phyloP scores from a whole-genome alignment of 208 protist species.

The Acanthamoeba divionensis region DNA sequence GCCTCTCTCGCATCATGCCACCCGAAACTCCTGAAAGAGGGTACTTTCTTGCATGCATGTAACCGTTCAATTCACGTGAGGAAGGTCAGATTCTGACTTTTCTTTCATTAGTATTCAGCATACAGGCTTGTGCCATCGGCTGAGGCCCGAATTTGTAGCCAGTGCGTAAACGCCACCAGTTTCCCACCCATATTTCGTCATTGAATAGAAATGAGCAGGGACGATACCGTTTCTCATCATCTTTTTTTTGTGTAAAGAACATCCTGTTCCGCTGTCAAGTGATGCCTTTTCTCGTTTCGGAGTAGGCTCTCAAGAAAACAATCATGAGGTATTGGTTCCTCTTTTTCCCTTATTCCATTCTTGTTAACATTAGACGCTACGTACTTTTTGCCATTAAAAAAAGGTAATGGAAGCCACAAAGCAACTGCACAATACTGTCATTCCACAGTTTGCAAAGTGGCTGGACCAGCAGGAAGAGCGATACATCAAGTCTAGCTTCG shows the following conservation, averaged over 20 bases:
- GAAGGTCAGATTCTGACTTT: not conserved
- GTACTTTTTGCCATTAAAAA: no score
- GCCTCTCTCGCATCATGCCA: slow-evolving; percentile 32
- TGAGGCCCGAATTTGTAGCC: slow-evolving; percentile 36
- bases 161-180: not conserved
- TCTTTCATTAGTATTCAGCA: slow-evolving; percentile 14
- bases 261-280: slow-evolving; percentile 23
- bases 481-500: no score
- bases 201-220: no score
- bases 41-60: not conserved
- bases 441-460: slow-evolving; percentile 46
- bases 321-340: slow-evolving; percentile 54
- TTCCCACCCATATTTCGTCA: no score
- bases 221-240: no score
- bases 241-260: no score
- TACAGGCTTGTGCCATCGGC: slow-evolving; percentile 33
- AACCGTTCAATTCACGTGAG: not conserved
- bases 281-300: slow-evolving; percentile 52
- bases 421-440: slow-evolving; percentile 21
- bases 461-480: slow-evolving; percentile 33
- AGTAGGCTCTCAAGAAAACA: slow-evolving; percentile 40
- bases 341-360: no score
- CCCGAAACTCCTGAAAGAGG: slow-evolving; percentile 45
- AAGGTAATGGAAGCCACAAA: slow-evolving; percentile 50
- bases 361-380: no score